Base-by-base conservation (phyloP, 2,329 filamentous ascomycete species). In the Raffaelea ambrosiae region DNA sequence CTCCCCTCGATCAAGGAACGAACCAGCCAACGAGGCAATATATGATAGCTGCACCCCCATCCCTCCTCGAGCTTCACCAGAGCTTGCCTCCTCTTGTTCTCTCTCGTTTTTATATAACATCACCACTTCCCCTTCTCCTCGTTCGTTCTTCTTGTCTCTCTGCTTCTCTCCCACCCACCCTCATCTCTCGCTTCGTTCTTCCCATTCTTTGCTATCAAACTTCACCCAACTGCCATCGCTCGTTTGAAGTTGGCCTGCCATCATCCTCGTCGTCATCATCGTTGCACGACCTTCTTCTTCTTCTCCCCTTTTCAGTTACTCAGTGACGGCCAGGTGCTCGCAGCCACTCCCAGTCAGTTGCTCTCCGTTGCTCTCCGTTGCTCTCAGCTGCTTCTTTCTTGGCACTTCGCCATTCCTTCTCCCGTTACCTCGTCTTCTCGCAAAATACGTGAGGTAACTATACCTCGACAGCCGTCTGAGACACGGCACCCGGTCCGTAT, bases 141-240 rank as follows among this genome's bases (percentile, higher is more conserved):
- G 18, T 40, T 52, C 53, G 46, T 53, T 23, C 38, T 29, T 29
- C 26, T 13, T 29, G 7, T 40, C 55, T 54, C 55, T 29, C 26
- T 29, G 7, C 26, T 29, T 51, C 49, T 48, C 52, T 53, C 53
- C 43, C 50, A 48, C 50, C 51, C 54, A 52, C 48, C 45, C 33
- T 40, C 48, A 46, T 48, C 48, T 48, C 39, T 52, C 48, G 51
- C 29, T 42, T 43, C 18, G 38, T 29, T 39, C 57, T 56, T 59
- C 63, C 63, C 58, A 57, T 58, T 51, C 58, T 53, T 56, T 55
- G 26, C 13, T 29, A 13, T 29, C 13, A 13, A 29, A 59, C 65
- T 69, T 68, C 65, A 62, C 58, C 66, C 66, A 69, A 67, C 66
- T 68, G 55, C 60, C 54, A 59, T 56, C 66, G 61, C 58, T 70